Conservation (phyloP, 805 yeast genomes). For the Ogataea sp. region DNA sequence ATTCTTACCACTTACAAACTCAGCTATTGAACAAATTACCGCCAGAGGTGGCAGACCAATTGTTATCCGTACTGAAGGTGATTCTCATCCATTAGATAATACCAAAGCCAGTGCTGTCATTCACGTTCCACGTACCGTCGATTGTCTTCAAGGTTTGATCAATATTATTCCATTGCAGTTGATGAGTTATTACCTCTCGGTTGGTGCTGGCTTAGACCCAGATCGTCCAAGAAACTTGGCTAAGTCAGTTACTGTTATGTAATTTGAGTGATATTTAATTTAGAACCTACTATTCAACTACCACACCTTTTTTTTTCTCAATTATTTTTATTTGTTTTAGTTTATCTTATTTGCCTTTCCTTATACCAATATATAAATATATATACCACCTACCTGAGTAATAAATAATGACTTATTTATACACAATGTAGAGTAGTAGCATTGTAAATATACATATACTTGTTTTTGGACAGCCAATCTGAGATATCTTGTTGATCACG, state of each 20-base stretch:
- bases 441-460: not conserved
- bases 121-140: conserved; percentile 93
- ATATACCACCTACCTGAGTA: too few species aligned
- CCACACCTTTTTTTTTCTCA: not conserved
- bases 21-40: conserved; percentile 92
- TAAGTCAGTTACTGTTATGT: conserved; percentile 96
- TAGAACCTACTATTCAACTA: not conserved
- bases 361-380: not conserved
- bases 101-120: conserved; percentile 59
- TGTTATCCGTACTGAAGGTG: conserved; percentile 79
- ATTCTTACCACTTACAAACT: conserved; percentile 89
- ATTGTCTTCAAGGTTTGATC: conserved; percentile 93
- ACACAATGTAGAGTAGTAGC: too few species aligned
- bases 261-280: conserved; percentile 7
- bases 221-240: conserved; percentile 99
- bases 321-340: not conserved
- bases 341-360: not conserved
- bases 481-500: conserved; percentile 35
- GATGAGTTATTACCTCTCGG: conserved; percentile 96
- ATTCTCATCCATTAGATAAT: conserved; percentile 43
- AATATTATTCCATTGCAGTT: conserved; percentile 92
- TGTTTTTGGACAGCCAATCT: conserved; percentile 30
- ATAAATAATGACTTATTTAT: too few species aligned
- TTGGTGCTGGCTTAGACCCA: conserved; percentile 89
- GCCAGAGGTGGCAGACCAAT: conserved; percentile 98